These are phyloP conservation scores for Sporothrix globosa DNA, from an alignment of 2,329 filamentous ascomycete genomes.

Conservation along the genomic window DNA sequence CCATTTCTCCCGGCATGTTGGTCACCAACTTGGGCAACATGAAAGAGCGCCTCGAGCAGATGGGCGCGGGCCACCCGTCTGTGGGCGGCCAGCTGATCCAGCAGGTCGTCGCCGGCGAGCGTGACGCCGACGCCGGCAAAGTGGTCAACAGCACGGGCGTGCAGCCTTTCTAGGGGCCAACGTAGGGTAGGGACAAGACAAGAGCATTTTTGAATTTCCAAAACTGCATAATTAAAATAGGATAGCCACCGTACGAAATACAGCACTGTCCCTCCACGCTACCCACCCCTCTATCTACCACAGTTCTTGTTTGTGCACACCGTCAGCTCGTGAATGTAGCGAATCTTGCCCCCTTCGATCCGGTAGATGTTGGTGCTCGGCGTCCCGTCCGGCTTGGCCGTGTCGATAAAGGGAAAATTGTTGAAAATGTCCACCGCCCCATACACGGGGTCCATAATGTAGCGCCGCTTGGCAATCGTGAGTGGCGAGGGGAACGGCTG, in stretches of 20 bases:
- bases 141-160: constrained; percentile 17
- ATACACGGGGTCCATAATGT: constrained; percentile 35
- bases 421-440: constrained; percentile 37
- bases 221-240: background rate
- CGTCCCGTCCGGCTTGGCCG: constrained; percentile 35
- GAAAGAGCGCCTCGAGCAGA: constrained; percentile 34
- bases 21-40: constrained; percentile 51
- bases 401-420: constrained; percentile 39
- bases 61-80: constrained; percentile 36
- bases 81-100: constrained; percentile 44
- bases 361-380: constrained; percentile 37
- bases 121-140: constrained; percentile 41
- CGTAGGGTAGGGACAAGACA: background rate
- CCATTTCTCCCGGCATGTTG: constrained; percentile 53
- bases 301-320: constrained; percentile 36
- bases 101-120: constrained; percentile 47
- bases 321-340: constrained; percentile 39
- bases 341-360: constrained; percentile 38
- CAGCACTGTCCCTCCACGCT: background rate
- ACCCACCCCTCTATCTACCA: background rate
- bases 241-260: background rate
- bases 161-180: constrained; percentile 27
- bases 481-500: constrained; percentile 32
- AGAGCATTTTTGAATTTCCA: background rate
- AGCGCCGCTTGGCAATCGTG: constrained; percentile 33